Evolutionary conservation across 345 rosid species (phyloP), one percentile per base, ranked within the genome.

Genomic region (Kernera saxatilis): DNA sequence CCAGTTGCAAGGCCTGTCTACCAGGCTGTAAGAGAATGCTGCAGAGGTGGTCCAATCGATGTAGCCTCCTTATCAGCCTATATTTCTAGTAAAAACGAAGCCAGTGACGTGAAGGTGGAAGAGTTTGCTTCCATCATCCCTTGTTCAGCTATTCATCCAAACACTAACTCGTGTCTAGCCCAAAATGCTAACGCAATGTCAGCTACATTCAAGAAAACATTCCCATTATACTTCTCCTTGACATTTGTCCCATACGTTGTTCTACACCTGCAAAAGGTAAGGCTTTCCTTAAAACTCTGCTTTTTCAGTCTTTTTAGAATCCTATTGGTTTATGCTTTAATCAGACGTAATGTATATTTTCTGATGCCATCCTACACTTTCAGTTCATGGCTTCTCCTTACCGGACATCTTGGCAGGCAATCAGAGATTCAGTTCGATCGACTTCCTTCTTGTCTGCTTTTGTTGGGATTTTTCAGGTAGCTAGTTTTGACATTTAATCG

Each of bases 391-490:
- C 87, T 60, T 75, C 98, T 36, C 99, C 97, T 74, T 90, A 82
- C 71, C 87, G 85, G 11, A 90, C 92, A 70, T 86, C 86, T 48
- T 95, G 97, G 97, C 73, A 76, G 70, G 98, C 98, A 67, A 65
- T 90, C 43, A 87, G 86, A 81, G 98, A 84, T 70, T 84, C 99
- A 64, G 94, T 90, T 75, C 89, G 87, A 67, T 95, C 99, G 4
- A 95, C 99, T 1, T 48, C 96, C 8, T 95, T 95, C 83, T 83
- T 95, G 81, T 95, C 98, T 71, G 98, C 96, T 48, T 95, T 95
- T 84, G 99, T 92, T 75, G 99, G 97, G 62, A 82, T 95, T 61
- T 95, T 95, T 81, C 99, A 95, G 97, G 99, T 92, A 72, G 62
- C 50, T 59, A 21, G 52, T 54, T 40, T 62, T 36, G 52, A 51